Percentiles rank a stretch among this genome's conserved stretches.
Evolutionary conservation across 1,284 basidiomycete genomes (phyloP).

Genomic region (Bondarzewia mesenterica): DNA sequence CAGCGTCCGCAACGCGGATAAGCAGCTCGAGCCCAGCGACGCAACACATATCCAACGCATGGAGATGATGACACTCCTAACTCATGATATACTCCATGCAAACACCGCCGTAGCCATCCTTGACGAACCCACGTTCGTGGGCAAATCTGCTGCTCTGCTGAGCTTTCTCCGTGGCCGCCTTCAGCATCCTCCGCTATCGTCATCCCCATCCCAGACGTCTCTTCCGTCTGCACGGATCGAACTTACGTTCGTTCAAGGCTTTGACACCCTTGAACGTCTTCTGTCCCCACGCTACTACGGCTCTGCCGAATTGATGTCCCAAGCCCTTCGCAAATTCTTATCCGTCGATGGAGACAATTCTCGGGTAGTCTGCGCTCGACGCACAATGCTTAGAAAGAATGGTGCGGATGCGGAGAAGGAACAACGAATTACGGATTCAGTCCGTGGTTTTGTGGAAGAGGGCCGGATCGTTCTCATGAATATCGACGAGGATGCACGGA

Average conservation of each 20-base stretch:
- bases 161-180: constrained; percentile 38
- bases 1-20: constrained; percentile 88
- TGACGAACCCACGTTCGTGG: constrained; percentile 84
- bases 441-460: constrained; percentile 24
- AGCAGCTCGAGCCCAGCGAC: constrained; percentile 64
- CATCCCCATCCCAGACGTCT: constrained; percentile 6
- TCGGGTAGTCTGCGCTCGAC: constrained; percentile 64
- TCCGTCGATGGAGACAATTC: constrained; percentile 52
- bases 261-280: constrained; percentile 84
- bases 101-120: constrained; percentile 80
- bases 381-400: constrained; percentile 23
- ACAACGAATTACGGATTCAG: constrained; percentile 14
- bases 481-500: constrained; percentile 46
- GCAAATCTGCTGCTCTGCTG: constrained; percentile 66
- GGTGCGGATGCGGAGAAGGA: constrained; percentile 17
- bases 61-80: constrained; percentile 75
- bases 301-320: constrained; percentile 42
- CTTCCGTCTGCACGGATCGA: constrained; percentile 24
- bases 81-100: constrained; percentile 36
- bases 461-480: constrained; percentile 52
- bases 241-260: constrained; percentile 71
- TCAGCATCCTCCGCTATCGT: neutral
- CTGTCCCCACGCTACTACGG: constrained; percentile 78
- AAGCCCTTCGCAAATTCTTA: constrained; percentile 56
- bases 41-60: constrained; percentile 69